Evolutionary conservation across 2,329 filamentous ascomycete species (phyloP).

Genomic region (Sclerotinia borealis): DNA sequence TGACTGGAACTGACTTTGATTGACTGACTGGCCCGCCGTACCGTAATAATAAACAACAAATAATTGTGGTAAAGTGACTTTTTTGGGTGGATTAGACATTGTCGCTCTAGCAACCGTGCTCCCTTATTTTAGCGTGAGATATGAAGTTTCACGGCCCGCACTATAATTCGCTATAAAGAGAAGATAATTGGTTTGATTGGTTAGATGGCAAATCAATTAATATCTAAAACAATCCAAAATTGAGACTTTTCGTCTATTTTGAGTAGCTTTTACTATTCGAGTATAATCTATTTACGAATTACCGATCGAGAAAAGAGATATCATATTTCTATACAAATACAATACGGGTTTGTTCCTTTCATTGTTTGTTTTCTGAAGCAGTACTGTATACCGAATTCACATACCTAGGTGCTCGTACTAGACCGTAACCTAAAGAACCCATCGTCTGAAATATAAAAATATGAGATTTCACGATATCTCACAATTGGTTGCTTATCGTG

Average conservation of each 20-base stretch:
- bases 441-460: neutral
- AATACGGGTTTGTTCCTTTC: neutral
- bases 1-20: too few species aligned
- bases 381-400: neutral
- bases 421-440: too few species aligned
- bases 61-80: neutral
- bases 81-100: neutral
- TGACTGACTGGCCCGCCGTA: neutral
- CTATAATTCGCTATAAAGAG: neutral
- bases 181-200: neutral
- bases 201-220: neutral
- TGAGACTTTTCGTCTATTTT: neutral
- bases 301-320: neutral
- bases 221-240: neutral
- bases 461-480: neutral
- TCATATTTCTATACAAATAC: too few species aligned
- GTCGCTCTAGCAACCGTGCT: conserved; percentile 11
- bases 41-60: neutral
- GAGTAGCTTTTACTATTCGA: neutral
- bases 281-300: neutral
- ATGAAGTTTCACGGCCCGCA: neutral
- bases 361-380: neutral
- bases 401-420: too few species aligned
- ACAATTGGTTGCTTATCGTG: neutral
- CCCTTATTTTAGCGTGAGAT: neutral